These are phyloP conservation scores for Candida pini DNA, from an alignment of 805 yeast species.

Conservation along the genomic window DNA sequence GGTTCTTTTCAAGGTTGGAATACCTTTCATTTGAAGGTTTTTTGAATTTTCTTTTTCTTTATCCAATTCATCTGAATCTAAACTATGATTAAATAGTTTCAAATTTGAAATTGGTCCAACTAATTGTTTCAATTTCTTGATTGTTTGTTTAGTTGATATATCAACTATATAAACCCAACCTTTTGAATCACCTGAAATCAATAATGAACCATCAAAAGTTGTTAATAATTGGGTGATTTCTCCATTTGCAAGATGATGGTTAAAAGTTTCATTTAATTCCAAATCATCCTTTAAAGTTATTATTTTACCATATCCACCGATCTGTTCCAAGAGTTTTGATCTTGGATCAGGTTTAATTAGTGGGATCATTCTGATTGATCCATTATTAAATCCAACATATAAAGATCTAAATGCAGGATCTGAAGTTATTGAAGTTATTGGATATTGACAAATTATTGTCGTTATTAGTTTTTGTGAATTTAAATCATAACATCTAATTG, in stretches of 20 bases:
- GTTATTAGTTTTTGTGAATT: conserved; percentile 42
- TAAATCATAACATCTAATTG: conserved; percentile 67
- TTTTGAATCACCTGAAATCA: conserved; percentile 67
- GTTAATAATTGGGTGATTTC: conserved; percentile 50
- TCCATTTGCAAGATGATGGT: conserved; percentile 36
- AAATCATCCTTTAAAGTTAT: conserved; percentile 47
- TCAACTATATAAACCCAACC: conserved; percentile 71
- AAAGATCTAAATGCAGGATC: conserved; percentile 79
- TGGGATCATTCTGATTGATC: conserved; percentile 52
- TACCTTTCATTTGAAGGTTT: conserved; percentile 30
- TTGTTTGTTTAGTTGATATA: conserved; percentile 60
- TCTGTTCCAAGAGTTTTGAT: conserved; percentile 41
- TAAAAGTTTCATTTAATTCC: conserved; percentile 44
- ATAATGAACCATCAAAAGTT: conserved; percentile 67
- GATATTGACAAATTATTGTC: conserved; percentile 63
- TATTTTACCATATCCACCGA: conserved; percentile 54
- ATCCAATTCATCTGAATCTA: conserved; percentile 11
- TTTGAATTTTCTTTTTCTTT: conserved; percentile 22
- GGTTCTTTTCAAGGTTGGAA: conserved; percentile 65
- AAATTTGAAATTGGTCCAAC: conserved; percentile 24
- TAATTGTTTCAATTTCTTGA: conserved; percentile 44
- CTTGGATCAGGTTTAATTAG: conserved; percentile 36
- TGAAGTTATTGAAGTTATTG: conserved; percentile 51
- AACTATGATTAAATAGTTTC: conserved; percentile 14
- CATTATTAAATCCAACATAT: conserved; percentile 65